Percentiles rank a stretch among this genome's conserved stretches.
Evolutionary conservation across 1,139 yeast species (phyloP).

Genomic region (Arxiozyma heterogenica): DNA sequence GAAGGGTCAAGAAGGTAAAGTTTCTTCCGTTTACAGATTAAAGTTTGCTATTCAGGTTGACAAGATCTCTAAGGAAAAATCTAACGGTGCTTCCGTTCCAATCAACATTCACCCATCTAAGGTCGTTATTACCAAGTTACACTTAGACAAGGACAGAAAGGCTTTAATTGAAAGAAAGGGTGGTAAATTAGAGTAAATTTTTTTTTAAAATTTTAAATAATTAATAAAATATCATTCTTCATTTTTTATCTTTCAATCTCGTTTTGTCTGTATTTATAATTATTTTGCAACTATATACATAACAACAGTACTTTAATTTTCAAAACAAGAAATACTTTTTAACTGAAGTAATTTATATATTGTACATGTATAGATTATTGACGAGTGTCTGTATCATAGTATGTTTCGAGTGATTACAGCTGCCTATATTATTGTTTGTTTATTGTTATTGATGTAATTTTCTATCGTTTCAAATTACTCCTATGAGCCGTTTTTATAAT

Average conservation of each 20-base stretch:
- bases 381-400: background rate
- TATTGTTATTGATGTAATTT: background rate
- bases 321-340: background rate
- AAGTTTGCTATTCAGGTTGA: slow-evolving; percentile 95
- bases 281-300: background rate
- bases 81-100: slow-evolving; percentile 97
- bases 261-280: background rate
- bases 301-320: background rate
- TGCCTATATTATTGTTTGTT: no score
- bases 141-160: slow-evolving; percentile 98
- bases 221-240: background rate
- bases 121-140: slow-evolving; percentile 97
- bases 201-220: slow-evolving; percentile 8
- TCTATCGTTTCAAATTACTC: background rate
- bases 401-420: background rate
- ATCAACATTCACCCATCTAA: slow-evolving; percentile 97
- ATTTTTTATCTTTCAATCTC: background rate
- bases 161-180: slow-evolving; percentile 92
- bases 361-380: no score
- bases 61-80: slow-evolving; percentile 96
- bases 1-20: slow-evolving; percentile 99
- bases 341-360: background rate
- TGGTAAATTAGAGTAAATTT: slow-evolving; percentile 61
- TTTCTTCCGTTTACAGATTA: slow-evolving; percentile 97
- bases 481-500: no score